Conservation (phyloP, 257 asterid species). For the Henckelia pumila region DNA sequence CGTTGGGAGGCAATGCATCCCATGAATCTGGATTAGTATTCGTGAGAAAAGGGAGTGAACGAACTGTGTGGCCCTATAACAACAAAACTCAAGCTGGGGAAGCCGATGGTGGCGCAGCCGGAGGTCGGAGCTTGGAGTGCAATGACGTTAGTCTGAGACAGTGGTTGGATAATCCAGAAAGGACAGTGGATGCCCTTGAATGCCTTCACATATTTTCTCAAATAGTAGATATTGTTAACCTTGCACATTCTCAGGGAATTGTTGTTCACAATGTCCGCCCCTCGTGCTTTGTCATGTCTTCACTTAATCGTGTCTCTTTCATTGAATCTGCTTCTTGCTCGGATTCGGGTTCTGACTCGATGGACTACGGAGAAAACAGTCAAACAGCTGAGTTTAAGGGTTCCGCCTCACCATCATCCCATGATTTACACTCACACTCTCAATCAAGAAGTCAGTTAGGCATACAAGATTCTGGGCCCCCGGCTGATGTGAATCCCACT, state of each 20-base stretch:
- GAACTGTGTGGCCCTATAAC: constrained; percentile 31
- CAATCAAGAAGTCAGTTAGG: constrained; percentile 25
- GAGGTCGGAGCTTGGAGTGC: constrained; percentile 39
- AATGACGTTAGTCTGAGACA: constrained; percentile 75
- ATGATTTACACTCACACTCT: constrained; percentile 13
- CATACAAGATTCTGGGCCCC: constrained; percentile 25
- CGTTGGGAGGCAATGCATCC: constrained; percentile 46
- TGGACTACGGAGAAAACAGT: constrained; percentile 48
- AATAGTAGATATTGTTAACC: constrained; percentile 71
- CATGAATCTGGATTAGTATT: constrained; percentile 50
- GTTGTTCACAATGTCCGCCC: constrained; percentile 82
- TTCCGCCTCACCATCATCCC: constrained; percentile 32
- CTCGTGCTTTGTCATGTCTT: constrained; percentile 87
- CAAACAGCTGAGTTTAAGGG: constrained; percentile 49
- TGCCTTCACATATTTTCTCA: constrained; percentile 91
- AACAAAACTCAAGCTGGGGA: constrained; percentile 32
- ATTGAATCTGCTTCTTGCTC: constrained; percentile 89
- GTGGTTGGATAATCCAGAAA: constrained; percentile 85
- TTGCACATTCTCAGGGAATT: constrained; percentile 84
- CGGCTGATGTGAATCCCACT: constrained; percentile 27
- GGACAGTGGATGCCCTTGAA: constrained; percentile 71
- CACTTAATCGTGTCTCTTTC: constrained; percentile 70
- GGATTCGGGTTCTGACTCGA: constrained; percentile 65
- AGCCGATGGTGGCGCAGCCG: constrained; percentile 22
- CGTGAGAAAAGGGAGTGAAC: constrained; percentile 52